These are phyloP conservation scores for Chaetomium sp. DNA, from an alignment of 2,329 filamentous ascomycete genomes.

Conservation along the genomic window DNA sequence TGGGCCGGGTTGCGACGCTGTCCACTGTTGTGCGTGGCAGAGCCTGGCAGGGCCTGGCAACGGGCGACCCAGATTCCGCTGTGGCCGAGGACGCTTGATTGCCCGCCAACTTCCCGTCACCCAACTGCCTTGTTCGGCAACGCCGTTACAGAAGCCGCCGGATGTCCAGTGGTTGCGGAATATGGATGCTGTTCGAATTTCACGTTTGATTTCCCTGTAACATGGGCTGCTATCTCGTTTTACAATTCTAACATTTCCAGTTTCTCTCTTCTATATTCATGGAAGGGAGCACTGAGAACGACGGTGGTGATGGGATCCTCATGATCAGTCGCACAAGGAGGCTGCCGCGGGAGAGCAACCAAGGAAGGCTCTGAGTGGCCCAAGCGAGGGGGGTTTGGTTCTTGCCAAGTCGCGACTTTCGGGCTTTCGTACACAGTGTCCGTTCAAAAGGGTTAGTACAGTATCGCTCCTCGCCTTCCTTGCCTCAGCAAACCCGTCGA, in stretches of 20 bases:
- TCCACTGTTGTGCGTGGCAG: constrained; percentile 11
- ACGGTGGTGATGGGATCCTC: too few species aligned
- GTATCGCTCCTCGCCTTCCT: too few species aligned
- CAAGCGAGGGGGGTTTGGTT: neutral
- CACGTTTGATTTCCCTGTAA: too few species aligned
- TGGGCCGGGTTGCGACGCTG: constrained; percentile 4
- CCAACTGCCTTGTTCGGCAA: constrained; percentile 14
- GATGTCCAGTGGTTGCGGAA: too few species aligned
- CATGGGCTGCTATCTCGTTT: too few species aligned
- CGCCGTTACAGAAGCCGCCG: neutral
- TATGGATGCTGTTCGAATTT: too few species aligned
- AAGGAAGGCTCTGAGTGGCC: neutral
- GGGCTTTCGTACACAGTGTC: neutral
- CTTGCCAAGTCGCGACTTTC: neutral
- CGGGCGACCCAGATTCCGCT: constrained; percentile 10
- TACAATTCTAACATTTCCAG: too few species aligned
- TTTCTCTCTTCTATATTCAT: too few species aligned
- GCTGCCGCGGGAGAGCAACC: neutral
- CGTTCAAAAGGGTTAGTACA: too few species aligned
- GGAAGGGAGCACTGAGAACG: too few species aligned
- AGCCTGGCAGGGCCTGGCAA: constrained; percentile 9
- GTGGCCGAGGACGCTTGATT: constrained; percentile 15
- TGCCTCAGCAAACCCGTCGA: too few species aligned
- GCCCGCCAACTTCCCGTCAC: constrained; percentile 1
- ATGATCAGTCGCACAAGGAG: too few species aligned